Base-by-base conservation (phyloP, 1,139 yeast species). In the Suhomyces taliae region DNA sequence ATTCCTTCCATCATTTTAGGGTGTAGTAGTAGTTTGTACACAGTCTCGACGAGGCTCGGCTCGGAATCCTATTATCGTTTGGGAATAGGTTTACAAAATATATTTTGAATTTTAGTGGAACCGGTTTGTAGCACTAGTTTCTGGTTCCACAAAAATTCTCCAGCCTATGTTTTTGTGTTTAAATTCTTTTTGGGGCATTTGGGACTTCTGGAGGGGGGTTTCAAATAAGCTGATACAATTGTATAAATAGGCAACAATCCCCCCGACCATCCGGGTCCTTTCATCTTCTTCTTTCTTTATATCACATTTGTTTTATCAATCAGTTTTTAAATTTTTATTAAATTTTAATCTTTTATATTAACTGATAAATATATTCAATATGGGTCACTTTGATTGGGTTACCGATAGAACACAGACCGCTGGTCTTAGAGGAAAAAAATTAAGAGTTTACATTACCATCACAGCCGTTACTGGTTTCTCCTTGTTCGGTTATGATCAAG, bases 401-500 rank as follows among this genome's bases (percentile, higher is more conserved):
- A 47, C 45, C n/a, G 53, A 64, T 19, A 71, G 74, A 61, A 72
- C 77, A 33, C 65, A 66, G 55, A 77, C 79, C 19, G 66, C 62
- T 40, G 86, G 86, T 10, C 66, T 79, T 27, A 59, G 62, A 35
- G 89, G 89, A 39, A 65, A 68, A 50, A 54, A 64, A 37, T 67
- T 74, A 47, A 61, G 77, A 55, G 55, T 56, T 9, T 70, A 78
- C 15, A 72, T 85, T 50, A 83, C 90, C 0, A 51, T 74, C 26
- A 69, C 80, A 36, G 83, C 90, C 41, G 83, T 82, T 40, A 74
- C 79, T 39, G 90, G 89, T 10, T 87, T 87, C 63, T 78, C 87
- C 27, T 65, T 72, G 44, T 87, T 87, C 59, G 95, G 95, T 49
- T 86, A 85, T 59, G 91, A 87, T 63, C 93, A 87, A 66, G 95